These are phyloP conservation scores for Monoraphidium neglectum DNA, from an alignment of 139 green algal species.

Conservation along the genomic window DNA sequence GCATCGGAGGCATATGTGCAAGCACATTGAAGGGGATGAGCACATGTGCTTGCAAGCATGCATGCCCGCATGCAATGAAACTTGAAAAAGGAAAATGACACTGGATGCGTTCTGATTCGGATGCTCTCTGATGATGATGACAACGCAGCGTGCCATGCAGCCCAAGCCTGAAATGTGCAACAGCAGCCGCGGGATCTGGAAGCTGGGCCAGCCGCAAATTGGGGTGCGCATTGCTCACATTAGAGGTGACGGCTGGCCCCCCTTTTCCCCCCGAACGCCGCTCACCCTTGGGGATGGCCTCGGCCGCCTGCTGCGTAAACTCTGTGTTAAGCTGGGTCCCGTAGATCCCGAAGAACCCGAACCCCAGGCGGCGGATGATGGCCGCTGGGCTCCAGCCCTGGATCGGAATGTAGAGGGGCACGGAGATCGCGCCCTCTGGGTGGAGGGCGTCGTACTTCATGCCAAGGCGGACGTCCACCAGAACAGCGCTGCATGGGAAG, in stretches of 20 bases:
- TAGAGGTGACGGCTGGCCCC: too few relatives aligned
- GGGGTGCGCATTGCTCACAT: too few relatives aligned
- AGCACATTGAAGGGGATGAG: too few relatives aligned
- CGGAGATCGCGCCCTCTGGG: slow-evolving; percentile 30
- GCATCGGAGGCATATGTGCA: too few relatives aligned
- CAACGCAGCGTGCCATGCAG: neutral
- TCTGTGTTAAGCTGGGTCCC: slow-evolving; percentile 37
- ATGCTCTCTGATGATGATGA: neutral
- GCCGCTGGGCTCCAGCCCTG: slow-evolving; percentile 32
- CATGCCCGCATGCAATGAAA: too few relatives aligned
- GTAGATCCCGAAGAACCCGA: slow-evolving; percentile 47
- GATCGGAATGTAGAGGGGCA: slow-evolving; percentile 48
- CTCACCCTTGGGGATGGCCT: slow-evolving; percentile 25
- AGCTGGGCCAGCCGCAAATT: too few relatives aligned
- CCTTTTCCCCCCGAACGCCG: too few relatives aligned
- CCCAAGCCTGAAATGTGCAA: too few relatives aligned
- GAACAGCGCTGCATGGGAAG: slow-evolving; percentile 4
- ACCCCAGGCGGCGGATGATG: slow-evolving; percentile 34
- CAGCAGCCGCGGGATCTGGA: too few relatives aligned
- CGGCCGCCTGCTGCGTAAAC: slow-evolving; percentile 28
- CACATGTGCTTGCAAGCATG: too few relatives aligned
- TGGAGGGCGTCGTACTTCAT: slow-evolving; percentile 32
- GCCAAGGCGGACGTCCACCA: slow-evolving; percentile 49
- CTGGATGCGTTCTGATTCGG: too few relatives aligned
- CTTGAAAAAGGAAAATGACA: too few relatives aligned